Evolutionary conservation across 768 basidiomycete genomes (phyloP).

Genomic region (Termitomyces eurrhizus): DNA sequence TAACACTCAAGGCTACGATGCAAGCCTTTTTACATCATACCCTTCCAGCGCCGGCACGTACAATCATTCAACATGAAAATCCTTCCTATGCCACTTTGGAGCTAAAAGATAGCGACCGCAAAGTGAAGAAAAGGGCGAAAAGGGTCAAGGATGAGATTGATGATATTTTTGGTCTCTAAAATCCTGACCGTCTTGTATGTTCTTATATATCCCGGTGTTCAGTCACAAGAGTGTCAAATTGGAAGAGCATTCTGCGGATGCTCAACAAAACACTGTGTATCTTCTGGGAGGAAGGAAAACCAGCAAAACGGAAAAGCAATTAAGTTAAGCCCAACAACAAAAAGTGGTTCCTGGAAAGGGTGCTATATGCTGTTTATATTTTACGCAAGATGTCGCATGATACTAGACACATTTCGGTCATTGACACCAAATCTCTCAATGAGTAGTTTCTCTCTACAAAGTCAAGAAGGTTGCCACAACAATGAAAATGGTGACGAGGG

Average conservation of each 20-base stretch:
- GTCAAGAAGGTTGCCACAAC: constrained; percentile 43
- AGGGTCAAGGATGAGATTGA: constrained; percentile 58
- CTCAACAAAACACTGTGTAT: constrained; percentile 8
- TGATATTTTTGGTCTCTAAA: constrained; percentile 55
- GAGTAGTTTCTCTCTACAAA: constrained; percentile 33
- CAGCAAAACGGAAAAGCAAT: constrained; percentile 21
- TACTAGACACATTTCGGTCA: constrained; percentile 16
- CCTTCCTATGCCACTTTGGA: background rate
- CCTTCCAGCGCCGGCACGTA: constrained; percentile 5
- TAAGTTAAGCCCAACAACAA: constrained; percentile 14
- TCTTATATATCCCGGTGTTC: background rate
- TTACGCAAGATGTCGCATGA: constrained; percentile 20
- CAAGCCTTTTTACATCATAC: background rate
- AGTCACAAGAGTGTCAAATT: constrained; percentile 5
- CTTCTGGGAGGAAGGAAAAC: constrained; percentile 11
- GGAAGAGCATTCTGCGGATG: constrained; percentile 7
- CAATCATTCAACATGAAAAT: constrained; percentile 3
- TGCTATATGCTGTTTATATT: constrained; percentile 27
- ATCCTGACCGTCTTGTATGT: background rate
- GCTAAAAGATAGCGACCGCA: constrained; percentile 2
- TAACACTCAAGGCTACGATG: background rate
- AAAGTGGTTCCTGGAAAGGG: constrained; percentile 12
- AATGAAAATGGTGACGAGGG: constrained; percentile 46
- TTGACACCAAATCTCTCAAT: constrained; percentile 7
- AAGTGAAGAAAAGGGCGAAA: constrained; percentile 34